phyloP scores from a whole-genome alignment of 495 filamentous ascomycete species.

The Penicillium steckii region DNA sequence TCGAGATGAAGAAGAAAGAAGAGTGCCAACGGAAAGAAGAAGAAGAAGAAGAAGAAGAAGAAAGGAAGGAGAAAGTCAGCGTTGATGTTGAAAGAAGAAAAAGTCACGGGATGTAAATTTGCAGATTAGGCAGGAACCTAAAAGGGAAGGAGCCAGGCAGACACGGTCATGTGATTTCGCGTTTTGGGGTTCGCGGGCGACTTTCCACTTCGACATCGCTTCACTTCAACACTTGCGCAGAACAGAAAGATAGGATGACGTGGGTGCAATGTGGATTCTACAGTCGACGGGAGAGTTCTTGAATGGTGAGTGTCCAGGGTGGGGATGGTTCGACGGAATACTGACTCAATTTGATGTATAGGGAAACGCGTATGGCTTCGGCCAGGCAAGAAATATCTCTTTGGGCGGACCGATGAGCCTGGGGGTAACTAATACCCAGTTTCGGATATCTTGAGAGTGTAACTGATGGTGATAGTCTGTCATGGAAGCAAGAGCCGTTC shows the following conservation, averaged over 20 bases:
- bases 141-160: constrained; percentile 3
- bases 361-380: constrained; percentile 79
- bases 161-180: constrained; percentile 39
- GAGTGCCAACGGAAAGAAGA: background rate
- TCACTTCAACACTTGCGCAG: background rate
- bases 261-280: constrained; percentile 50
- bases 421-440: constrained; percentile 25
- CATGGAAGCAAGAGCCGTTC: constrained; percentile 64
- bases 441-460: background rate
- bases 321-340: background rate
- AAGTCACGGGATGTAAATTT: constrained; percentile 17
- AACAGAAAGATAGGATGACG: too few relatives aligned
- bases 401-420: constrained; percentile 63
- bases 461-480: constrained; percentile 41
- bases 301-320: constrained; percentile 26
- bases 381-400: constrained; percentile 77
- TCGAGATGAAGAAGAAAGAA: background rate
- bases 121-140: too few relatives aligned
- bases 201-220: background rate
- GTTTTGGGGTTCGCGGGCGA: constrained; percentile 29
- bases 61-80: background rate
- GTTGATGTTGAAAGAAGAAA: background rate
- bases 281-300: constrained; percentile 47
- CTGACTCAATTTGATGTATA: constrained; percentile 22
- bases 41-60: background rate